Evolutionary conservation across 805 yeast species (phyloP), one percentile per base, ranked within the genome.

Genomic region (Tetrapisispora pingtungensis): DNA sequence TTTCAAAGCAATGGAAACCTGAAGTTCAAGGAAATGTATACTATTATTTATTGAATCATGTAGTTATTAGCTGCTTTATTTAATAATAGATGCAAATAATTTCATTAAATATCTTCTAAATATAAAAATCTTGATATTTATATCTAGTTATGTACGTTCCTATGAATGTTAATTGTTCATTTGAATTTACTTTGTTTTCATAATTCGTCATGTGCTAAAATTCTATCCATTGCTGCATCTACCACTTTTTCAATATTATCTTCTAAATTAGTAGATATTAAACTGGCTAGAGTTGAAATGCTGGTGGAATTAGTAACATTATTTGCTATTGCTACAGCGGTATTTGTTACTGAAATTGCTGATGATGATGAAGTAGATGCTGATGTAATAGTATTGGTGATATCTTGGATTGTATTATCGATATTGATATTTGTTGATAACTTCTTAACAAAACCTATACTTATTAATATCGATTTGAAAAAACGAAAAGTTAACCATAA

Each of bases 401-500:
- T n/a, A 24, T 36, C 31, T 12, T 33, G 15, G 7, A n/a, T 36
- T 24, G 13, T n/a, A 24, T 15, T 24, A 22, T 36, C 27, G 3
- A 8, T 31, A n/a, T 14, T 35, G 10, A 17, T 18, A 27, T 22
- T 7, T 2, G 17, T 10, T 14, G 40, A n/a, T 7, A 42, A 12
- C 17, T 42, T 44, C 31, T 47, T 49, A 5, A 56, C 54, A 10
- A 61, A 45, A 7, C 67, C 67, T 1, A 56, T 39, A 3, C 61
- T 42, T 10, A 50, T 42, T 30, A 64, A 43, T 4, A 61, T 51
- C 3, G 56, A 59, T 49, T 71, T 75, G 50, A 71, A 62, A 38
- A 63, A 60, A 26, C 55, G 55, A 52, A 64, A 64, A 38, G 55
- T 40, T 12, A 62, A 20, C 67, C 67, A 64, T 10, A 64, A 31